Evolutionary conservation across 78 protist species (phyloP), one percentile per base, ranked within the genome.

Genomic region (Dictyostelium brefeldianum): DNA sequence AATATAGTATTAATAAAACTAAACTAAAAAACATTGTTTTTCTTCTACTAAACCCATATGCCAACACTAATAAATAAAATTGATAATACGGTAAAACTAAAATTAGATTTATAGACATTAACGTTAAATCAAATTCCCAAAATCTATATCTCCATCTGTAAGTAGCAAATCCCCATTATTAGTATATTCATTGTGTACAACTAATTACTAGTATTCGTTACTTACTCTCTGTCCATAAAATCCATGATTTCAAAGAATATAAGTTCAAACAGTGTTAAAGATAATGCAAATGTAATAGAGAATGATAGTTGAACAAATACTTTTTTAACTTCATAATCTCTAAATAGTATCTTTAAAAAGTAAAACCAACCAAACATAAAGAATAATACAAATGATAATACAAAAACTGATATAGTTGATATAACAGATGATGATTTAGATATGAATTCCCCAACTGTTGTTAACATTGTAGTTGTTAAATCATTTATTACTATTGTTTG

Each of bases 201-300:
- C 18, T 43, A 5, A 31, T 83, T 59, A 31, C 10, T 83, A 48
- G 4, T 9, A 3, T 80, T 3, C 5, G 27, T 2, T 59, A 62
- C 90, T 41, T 47, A 84, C 96, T 75, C 87, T 80, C 82, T 43
- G 57, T 90, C 95, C 87, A 92, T 75, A 10, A 97, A 48, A 79
- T 89, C 97, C 65, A 93, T 62, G 11, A 97, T 89, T 81, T 97
- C 98, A 57, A 97, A 96, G 48, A 97, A 96, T 53, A 97, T 92
- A 20, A 96, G 94, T 81, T 96, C 97, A 27, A 97, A 96, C 91
- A 97, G 89, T 29, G 96, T 74, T 51, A 96, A 89, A 4, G 97
- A 95, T 43, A 96, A 57, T 5, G 97, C 90, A 57, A 97, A 96
- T 18, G 84, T 92, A 12, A 78, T 29, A 14, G 96, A 27, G 67